Base-by-base conservation (phyloP, 306 rosid species). In the Abrus precatorius region DNA sequence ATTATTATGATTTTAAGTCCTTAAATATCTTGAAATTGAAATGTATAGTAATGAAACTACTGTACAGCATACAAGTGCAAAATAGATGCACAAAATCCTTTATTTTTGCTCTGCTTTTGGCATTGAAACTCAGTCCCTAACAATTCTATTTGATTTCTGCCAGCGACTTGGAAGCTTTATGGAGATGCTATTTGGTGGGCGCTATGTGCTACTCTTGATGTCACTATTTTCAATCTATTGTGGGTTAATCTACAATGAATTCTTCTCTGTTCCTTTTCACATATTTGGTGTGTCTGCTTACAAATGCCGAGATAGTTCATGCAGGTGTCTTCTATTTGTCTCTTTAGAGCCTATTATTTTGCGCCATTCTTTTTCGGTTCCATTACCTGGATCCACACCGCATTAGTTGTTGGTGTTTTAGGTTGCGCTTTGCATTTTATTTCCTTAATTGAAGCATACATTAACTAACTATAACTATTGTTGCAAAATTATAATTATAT, bases 161-260 rank as follows among this genome's bases (percentile, higher is more conserved):
- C 92, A 93, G 98, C 92, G 86, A 89, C 92, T 93, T 52, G 98
- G 98, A 83, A 90, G 95, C 91, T 87, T 93, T 85, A 91, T 91
- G 98, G 98, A 91, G 93, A 93, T 91, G 98, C 86, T 93, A 33
- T 93, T 87, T 64, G 98, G 98, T 62, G 98, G 98, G 62, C 98
- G 98, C 73, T 93, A 93, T 85, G 89, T 93, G 61, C 92, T 93
- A 72, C 97, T 93, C 84, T 86, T 91, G 90, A 93, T 91, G 98
- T 86, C 98, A 27, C 80, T 93, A 9, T 93, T 93, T 90, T 93
- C 98, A 73, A 91, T 93, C 54, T 93, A 93, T 64, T 93, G 98
- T 79, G 98, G 98, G 82, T 83, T 93, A 84, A 89, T 93, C 75
- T 93, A 93, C 95, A 93, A 93, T 62, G 98, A 93, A 76, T 93